Evolutionary conservation across 805 yeast species (phyloP).

Genomic region (Priceomyces carsonii): DNA sequence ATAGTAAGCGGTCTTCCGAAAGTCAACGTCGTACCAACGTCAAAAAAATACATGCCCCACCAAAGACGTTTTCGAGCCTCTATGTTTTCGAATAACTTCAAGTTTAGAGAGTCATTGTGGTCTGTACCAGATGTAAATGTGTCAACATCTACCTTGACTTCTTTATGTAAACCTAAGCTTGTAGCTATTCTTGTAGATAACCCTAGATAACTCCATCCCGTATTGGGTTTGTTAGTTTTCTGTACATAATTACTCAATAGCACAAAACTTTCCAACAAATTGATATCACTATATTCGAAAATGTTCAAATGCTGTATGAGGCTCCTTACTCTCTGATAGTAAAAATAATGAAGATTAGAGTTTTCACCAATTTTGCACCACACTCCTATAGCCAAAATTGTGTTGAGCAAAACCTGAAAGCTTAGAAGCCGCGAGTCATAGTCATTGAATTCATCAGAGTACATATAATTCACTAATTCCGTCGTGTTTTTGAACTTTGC

Average conservation of each 20-base stretch:
- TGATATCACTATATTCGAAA: constrained; percentile 20
- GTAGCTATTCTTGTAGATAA: constrained; percentile 20
- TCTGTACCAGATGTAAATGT: background rate
- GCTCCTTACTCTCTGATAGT: constrained; percentile 16
- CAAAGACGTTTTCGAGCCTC: constrained; percentile 20
- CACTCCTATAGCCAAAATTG: constrained; percentile 19
- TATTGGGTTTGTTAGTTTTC: constrained; percentile 64
- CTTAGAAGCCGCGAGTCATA: constrained; percentile 13
- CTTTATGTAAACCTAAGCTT: constrained; percentile 21
- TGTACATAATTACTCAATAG: constrained; percentile 59
- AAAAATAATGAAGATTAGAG: constrained; percentile 17
- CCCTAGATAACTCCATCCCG: constrained; percentile 40
- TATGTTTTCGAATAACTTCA: constrained; percentile 16
- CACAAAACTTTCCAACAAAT: constrained; percentile 19
- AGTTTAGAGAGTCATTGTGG: constrained; percentile 4
- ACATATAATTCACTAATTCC: background rate
- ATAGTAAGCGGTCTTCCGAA: constrained; percentile 21
- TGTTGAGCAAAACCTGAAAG: constrained; percentile 17
- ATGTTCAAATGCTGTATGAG: constrained; percentile 15
- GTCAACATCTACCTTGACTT: constrained; percentile 13
- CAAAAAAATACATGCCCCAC: constrained; percentile 24
- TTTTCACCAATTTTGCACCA: constrained; percentile 23
- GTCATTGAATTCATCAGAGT: constrained; percentile 6
- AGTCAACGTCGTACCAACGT: constrained; percentile 20
- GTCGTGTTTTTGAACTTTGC: constrained; percentile 7